Base-by-base conservation (phyloP, 306 rosid species). In the Vicia sativa region DNA sequence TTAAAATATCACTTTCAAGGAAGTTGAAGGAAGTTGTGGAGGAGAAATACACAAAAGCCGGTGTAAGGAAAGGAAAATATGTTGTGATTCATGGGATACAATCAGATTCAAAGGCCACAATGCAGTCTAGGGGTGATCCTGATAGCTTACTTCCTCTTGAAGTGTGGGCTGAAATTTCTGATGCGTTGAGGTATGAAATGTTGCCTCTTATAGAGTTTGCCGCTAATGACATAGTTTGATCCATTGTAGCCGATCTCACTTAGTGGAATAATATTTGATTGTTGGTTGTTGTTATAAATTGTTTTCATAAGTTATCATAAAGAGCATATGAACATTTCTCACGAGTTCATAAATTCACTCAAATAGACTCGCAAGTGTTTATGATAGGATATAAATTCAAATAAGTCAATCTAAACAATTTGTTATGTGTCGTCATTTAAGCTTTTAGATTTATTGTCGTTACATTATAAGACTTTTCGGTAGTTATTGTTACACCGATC, bases 81-180 rank as follows among this genome's bases (percentile, higher is more conserved):
- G 72, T 92, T 13, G 96, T 92, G 74, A 84, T 89, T 79, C 96
- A 92, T 68, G 98, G 96, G 57, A 78, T 89, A 56, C 31, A 84
- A 66, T 90, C 96, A 14, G 96, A 92, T 85, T 89, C 98, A 46
- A 81, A 89, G 84, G 98, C 98, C 64, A 72, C 89, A n/a, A 92
- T 90, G 93, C 93, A 92, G 80, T 92, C 96, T 3, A 83, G 78
- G 76, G 98, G 96, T 60, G 98, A 87, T 69, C 19, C 78, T 50
- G 96, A 92, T 81, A 84, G 96, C 86, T 84, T 92, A 78, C 82
- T 92, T 18, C 96, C 96, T 26, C 77, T 92, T 43, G 77, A 87
- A 78, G 74, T 80, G 5, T 92, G 96, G 98, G 91, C 84, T 52
- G 83, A 80, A 60, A 86, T 92, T 55, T 67, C 86, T 53, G 75